A percentile compares a stretch with the other conserved stretches of the same genome.
phyloP scores from a whole-genome alignment of 768 basidiomycete species.

The Tricholoma sp. region DNA sequence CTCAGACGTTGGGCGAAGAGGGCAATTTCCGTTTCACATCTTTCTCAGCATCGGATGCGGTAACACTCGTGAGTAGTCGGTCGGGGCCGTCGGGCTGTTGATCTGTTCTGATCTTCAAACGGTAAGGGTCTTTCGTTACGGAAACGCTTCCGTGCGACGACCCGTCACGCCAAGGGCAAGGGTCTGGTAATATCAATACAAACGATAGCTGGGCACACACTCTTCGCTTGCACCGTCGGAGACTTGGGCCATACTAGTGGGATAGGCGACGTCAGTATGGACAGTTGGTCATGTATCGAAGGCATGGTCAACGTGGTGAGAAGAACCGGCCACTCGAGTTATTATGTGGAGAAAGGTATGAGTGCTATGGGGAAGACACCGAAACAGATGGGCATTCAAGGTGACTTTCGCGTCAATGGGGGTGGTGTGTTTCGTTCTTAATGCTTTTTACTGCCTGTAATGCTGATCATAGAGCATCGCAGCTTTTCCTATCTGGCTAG shows the following conservation, averaged over 20 bases:
- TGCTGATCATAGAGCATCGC: neutral
- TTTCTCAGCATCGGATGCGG: slow-evolving; percentile 74
- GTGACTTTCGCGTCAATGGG: slow-evolving; percentile 61
- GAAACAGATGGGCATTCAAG: slow-evolving; percentile 65
- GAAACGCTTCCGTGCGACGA: slow-evolving; percentile 75
- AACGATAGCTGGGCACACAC: slow-evolving; percentile 69
- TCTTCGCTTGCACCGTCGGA: slow-evolving; percentile 82
- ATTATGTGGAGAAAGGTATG: slow-evolving; percentile 85
- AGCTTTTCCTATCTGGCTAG: slow-evolving; percentile 86
- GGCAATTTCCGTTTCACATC: slow-evolving; percentile 62
- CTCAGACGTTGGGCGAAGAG: slow-evolving; percentile 68
- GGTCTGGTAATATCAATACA: slow-evolving; percentile 81
- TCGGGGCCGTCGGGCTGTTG: neutral
- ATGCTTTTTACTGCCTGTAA: neutral
- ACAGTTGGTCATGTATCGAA: slow-evolving; percentile 76
- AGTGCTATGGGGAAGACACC: slow-evolving; percentile 76
- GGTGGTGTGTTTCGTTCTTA: slow-evolving; percentile 54
- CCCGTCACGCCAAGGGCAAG: slow-evolving; percentile 70
- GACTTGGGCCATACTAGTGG: slow-evolving; percentile 66
- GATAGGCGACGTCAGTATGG: slow-evolving; percentile 71
- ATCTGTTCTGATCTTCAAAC: neutral
- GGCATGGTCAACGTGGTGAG: slow-evolving; percentile 76
- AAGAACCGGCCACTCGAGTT: slow-evolving; percentile 80
- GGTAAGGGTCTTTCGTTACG: slow-evolving; percentile 65
- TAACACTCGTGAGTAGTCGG: slow-evolving; percentile 52